Conservation (phyloP, 2,329 filamentous ascomycete species). For the Lasiodiplodia hormozganensis region DNA sequence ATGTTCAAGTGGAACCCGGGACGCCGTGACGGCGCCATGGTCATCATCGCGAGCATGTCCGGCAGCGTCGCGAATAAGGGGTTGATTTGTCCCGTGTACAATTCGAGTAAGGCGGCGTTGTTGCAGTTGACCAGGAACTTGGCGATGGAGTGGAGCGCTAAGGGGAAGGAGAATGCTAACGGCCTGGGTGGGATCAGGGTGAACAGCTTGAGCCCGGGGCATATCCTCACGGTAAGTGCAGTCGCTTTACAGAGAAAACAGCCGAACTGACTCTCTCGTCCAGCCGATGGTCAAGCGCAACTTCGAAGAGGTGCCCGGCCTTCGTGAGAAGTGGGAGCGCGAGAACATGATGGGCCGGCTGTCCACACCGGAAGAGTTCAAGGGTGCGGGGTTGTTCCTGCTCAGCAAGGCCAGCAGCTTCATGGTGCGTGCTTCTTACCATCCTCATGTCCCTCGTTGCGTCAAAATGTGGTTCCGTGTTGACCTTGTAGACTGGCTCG, state of each 20-base stretch:
- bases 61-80: slow-evolving; percentile 67
- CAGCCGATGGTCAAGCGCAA: slow-evolving; percentile 80
- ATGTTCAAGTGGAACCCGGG: slow-evolving; percentile 62
- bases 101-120: slow-evolving; percentile 76
- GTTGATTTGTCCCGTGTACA: slow-evolving; percentile 71
- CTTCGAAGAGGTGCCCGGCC: slow-evolving; percentile 75
- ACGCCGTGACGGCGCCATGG: slow-evolving; percentile 60
- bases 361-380: slow-evolving; percentile 44
- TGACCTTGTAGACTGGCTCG: slow-evolving; percentile 37
- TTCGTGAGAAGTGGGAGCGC: slow-evolving; percentile 69
- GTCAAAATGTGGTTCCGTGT: not conserved
- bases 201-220: slow-evolving; percentile 79
- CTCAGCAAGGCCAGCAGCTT: slow-evolving; percentile 45
- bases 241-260: not conserved
- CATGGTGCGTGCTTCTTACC: slow-evolving; percentile 37
- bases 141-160: slow-evolving; percentile 69
- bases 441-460: not conserved
- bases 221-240: slow-evolving; percentile 67
- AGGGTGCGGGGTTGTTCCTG: slow-evolving; percentile 43
- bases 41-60: slow-evolving; percentile 68
- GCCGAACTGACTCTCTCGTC: not conserved
- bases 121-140: slow-evolving; percentile 73
- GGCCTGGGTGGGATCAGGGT: slow-evolving; percentile 74
- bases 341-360: slow-evolving; percentile 76
- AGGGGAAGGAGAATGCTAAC: slow-evolving; percentile 33